Conservation (phyloP, 2,329 filamentous ascomycete genomes). For the Coniochaeta sp. region DNA sequence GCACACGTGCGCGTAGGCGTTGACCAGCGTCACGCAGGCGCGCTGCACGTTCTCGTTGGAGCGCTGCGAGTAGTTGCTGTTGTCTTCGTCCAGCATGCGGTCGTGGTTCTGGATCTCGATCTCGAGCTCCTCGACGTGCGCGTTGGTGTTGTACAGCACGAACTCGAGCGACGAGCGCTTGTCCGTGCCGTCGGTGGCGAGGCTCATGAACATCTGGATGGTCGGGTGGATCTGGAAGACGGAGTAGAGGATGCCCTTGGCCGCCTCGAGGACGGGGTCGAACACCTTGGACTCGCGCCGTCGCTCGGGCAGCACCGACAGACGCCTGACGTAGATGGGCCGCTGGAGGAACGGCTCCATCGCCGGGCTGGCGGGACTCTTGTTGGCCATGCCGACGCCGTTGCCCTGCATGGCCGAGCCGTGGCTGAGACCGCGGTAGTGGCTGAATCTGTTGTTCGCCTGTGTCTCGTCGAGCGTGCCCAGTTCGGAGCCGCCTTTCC, state of each 20-base stretch:
- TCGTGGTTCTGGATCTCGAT: constrained; percentile 58
- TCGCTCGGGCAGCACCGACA: constrained; percentile 57
- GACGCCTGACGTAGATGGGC: constrained; percentile 55
- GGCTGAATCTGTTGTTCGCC: constrained; percentile 57
- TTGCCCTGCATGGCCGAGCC: constrained; percentile 60
- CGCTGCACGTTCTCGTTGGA: constrained; percentile 59
- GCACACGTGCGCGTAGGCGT: constrained; percentile 59
- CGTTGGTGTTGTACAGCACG: constrained; percentile 61
- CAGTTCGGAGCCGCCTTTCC: constrained; percentile 49
- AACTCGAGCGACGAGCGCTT: constrained; percentile 59
- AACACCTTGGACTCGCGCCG: constrained; percentile 53
- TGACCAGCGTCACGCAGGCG: constrained; percentile 55
- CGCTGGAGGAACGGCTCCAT: constrained; percentile 46
- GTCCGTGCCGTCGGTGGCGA: constrained; percentile 52
- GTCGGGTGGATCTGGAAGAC: constrained; percentile 62
- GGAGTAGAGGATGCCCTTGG: constrained; percentile 60
- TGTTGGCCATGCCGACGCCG: constrained; percentile 26
- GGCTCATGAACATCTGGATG: constrained; percentile 57
- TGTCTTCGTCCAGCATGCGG: constrained; percentile 39
- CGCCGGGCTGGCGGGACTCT: constrained; percentile 53
- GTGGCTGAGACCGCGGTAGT: constrained; percentile 59
- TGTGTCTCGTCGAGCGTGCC: constrained; percentile 57
- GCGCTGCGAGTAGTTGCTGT: constrained; percentile 37
- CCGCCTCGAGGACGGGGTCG: constrained; percentile 56
- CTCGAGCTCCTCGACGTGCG: constrained; percentile 58